phyloP scores from a whole-genome alignment of 345 rosid genomes.

The Eucalyptus coolabah region DNA sequence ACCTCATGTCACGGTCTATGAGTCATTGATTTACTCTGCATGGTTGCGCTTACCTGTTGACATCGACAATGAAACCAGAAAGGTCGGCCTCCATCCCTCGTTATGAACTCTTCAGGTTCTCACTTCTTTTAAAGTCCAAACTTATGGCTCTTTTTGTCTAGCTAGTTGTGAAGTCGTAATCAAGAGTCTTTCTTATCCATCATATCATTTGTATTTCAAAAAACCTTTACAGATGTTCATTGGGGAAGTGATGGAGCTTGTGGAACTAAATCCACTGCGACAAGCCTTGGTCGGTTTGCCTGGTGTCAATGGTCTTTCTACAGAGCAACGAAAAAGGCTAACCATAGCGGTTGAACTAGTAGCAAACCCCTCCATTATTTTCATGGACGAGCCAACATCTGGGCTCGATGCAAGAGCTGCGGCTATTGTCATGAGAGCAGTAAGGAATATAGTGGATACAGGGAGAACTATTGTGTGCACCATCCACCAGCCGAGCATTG shows the following conservation, averaged over 20 bases:
- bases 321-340: constrained; percentile 83
- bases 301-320: constrained; percentile 75
- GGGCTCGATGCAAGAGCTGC: constrained; percentile 96
- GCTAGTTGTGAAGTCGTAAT: background rate
- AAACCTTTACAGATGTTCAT: constrained; percentile 44
- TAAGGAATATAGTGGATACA: constrained; percentile 81
- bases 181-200: background rate
- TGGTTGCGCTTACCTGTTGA: constrained; percentile 39
- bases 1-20: constrained; percentile 36
- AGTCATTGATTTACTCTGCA: constrained; percentile 40
- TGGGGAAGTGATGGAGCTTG: constrained; percentile 88
- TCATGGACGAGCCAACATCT: constrained; percentile 98
- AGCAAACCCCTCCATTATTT: constrained; percentile 90
- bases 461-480: constrained; percentile 96
- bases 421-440: constrained; percentile 92
- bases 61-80: constrained; percentile 16
- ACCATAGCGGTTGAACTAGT: constrained; percentile 92
- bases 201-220: background rate
- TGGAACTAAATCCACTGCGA: constrained; percentile 52
- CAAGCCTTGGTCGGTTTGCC: constrained; percentile 77
- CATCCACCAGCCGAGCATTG: constrained; percentile 91
- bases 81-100: constrained; percentile 8
- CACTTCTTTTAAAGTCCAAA: background rate
- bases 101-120: background rate
- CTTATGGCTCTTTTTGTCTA: background rate